Evolutionary conservation across 1,284 basidiomycete species (phyloP).

Genomic region (Ustilago lituana): DNA sequence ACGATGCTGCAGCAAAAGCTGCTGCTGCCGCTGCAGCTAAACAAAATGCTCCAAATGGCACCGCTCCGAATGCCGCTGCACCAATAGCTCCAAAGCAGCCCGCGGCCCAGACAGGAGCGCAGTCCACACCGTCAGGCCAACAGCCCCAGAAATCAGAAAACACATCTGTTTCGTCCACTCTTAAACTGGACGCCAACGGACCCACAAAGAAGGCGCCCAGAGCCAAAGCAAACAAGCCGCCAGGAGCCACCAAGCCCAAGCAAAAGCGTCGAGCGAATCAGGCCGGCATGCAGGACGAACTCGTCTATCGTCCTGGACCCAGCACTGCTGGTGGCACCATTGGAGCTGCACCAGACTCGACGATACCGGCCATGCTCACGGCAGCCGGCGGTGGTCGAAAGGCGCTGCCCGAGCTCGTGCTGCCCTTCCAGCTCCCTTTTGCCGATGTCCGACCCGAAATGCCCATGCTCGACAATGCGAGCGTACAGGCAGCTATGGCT

Average conservation of each 20-base stretch:
- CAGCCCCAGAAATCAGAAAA: background rate
- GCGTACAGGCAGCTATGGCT: conserved; percentile 38
- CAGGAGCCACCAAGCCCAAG: conserved; percentile 40
- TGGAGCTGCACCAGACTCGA: conserved; percentile 40
- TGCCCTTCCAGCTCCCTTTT: conserved; percentile 49
- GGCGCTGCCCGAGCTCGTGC: conserved; percentile 53
- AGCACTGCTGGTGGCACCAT: conserved; percentile 58
- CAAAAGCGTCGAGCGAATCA: conserved; percentile 44
- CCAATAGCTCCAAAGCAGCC: conserved; percentile 9
- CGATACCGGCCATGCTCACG: conserved; percentile 36
- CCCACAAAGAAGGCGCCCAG: conserved; percentile 21
- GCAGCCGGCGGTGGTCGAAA: conserved; percentile 57
- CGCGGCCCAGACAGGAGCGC: background rate
- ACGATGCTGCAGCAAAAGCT: conserved; percentile 27
- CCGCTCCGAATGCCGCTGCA: conserved; percentile 1
- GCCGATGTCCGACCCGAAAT: conserved; percentile 33
- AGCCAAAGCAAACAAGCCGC: conserved; percentile 20
- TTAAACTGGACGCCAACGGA: conserved; percentile 1
- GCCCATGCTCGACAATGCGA: conserved; percentile 51
- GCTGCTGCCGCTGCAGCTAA: conserved; percentile 21
- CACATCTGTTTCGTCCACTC: background rate
- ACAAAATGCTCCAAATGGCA: conserved; percentile 6
- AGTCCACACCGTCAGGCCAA: background rate
- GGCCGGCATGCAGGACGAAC: conserved; percentile 21
- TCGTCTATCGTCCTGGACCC: conserved; percentile 26